Base-by-base conservation (phyloP, 306 rosid genomes). In the Prunus mume region DNA sequence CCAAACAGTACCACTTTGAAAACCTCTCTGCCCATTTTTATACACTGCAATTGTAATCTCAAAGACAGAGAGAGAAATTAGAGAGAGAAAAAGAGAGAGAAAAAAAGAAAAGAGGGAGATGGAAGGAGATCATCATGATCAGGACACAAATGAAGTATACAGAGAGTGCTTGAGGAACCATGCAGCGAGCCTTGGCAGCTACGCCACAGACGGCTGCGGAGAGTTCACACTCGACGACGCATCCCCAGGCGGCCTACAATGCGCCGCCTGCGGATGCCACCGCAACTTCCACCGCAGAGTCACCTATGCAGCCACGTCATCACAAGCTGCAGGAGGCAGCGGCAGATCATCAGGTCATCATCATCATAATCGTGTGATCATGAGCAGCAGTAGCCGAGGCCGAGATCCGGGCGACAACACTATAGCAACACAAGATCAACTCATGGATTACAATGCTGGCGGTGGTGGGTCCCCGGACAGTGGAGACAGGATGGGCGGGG, bases 131-230 rank as follows among this genome's bases (percentile, higher is more conserved):
- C 58, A 6, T 4, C 68, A 34, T 18, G 69, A 65, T 17, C 69
- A 41, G 5, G 77, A 65, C 65, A 68, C 88, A 2, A 81, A 80
- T 12, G 85, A 74, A 38, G 25, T 74, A 2, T 91, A 91, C 81
- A 82, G 92, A 83, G 97, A 93, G 81, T 93, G 98, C 18, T 57
- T 91, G 52, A 80, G 95, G 22, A 93, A 93, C 89, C 97, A 93
- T 88, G 98, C 98, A 84, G 98, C 98, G 67, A 93, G 84, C 55
- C 90, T 93, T 1, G 98, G 98, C 25, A 93, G 98, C 85, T 91
- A 93, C 52, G 97, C 98, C 76, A 93, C 97, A 24, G 97, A 93
- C 46, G 98, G 98, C 64, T 93, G 98, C 72, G 93, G 98, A 4
- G 97, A 93, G 82, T 93, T 91, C 85, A 93, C 93, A 0, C 60